phyloP scores from a whole-genome alignment of 306 rosid genomes.

The Casuarina equisetifolia region DNA sequence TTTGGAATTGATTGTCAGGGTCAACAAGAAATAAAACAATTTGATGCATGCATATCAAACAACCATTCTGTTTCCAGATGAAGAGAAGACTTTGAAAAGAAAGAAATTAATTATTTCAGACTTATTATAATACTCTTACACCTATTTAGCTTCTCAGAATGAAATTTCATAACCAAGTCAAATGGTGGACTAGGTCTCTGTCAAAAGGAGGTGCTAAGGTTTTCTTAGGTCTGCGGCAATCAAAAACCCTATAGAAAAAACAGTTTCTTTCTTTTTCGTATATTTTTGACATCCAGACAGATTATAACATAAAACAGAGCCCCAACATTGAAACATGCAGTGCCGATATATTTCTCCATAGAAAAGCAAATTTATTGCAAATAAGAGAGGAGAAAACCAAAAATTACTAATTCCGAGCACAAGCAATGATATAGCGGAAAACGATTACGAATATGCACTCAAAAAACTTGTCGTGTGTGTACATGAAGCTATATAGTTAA shows the following conservation, averaged over 20 bases:
- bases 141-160: not conserved
- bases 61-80: not conserved
- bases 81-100: not conserved
- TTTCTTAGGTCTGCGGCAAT: not conserved
- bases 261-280: not conserved
- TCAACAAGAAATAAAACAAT: not conserved
- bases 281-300: not conserved
- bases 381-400: not conserved
- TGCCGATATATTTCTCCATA: not conserved
- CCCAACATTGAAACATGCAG: not conserved
- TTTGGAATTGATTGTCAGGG: not conserved
- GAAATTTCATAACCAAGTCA: not conserved
- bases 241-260: not conserved
- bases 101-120: not conserved
- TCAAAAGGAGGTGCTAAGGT: not conserved
- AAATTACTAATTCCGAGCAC: not conserved
- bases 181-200: not conserved
- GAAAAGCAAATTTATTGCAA: too few relatives aligned
- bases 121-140: not conserved
- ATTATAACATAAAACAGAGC: not conserved
- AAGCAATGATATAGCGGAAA: not conserved
- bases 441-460: not conserved
- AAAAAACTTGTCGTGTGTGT: not conserved
- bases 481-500: not conserved
- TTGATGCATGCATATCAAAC: not conserved